phyloP scores from a whole-genome alignment of 1,284 basidiomycete species.

The Marasmius tenuissimus region DNA sequence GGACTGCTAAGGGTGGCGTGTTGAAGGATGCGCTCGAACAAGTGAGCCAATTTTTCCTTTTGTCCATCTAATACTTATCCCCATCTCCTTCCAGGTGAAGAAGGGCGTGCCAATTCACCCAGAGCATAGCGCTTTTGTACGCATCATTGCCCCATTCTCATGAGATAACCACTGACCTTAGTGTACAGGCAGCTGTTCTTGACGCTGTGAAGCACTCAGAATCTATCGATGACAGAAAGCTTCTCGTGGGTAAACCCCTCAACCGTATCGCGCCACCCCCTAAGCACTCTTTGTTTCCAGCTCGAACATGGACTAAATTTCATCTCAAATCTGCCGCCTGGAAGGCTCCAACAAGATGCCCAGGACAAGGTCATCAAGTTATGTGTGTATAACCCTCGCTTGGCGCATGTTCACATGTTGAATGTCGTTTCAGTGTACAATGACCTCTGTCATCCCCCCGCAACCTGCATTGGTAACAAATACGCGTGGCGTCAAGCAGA shows the following conservation, averaged over 20 bases:
- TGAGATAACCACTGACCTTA: neutral
- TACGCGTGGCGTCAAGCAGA: constrained; percentile 72
- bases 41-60: neutral
- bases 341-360: constrained; percentile 41
- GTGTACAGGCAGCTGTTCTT: constrained; percentile 45
- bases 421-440: constrained; percentile 57
- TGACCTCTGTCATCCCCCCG: constrained; percentile 74
- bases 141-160: neutral
- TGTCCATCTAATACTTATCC: neutral
- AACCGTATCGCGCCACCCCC: neutral
- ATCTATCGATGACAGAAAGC: constrained; percentile 64
- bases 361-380: constrained; percentile 57
- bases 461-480: constrained; percentile 60
- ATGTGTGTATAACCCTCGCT: constrained; percentile 40
- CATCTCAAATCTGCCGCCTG: constrained; percentile 59
- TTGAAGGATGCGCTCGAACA: constrained; percentile 6
- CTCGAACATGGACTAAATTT: constrained; percentile 67
- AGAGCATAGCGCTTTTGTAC: neutral
- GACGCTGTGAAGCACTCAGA: constrained; percentile 59
- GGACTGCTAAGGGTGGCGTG: neutral
- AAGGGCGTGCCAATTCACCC: constrained; percentile 3
- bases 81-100: constrained; percentile 3
- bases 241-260: constrained; percentile 33
- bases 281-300: constrained; percentile 43
- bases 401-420: constrained; percentile 6